phyloP scores from a whole-genome alignment of 768 basidiomycete genomes.

The Guyanaporus albipodus region DNA sequence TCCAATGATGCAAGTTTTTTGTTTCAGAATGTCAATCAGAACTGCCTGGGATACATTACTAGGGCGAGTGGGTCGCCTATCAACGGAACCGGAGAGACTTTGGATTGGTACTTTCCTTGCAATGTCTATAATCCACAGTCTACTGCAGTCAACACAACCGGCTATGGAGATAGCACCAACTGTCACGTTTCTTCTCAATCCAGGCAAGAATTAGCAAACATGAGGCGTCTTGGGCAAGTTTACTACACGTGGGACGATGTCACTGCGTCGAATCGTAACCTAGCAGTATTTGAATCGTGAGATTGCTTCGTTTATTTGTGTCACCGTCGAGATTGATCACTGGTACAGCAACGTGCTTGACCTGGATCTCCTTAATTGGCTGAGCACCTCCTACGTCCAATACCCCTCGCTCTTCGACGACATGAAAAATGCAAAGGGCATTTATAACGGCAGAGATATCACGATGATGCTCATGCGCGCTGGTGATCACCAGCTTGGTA shows the following conservation, averaged over 20 bases:
- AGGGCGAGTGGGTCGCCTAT: conserved; percentile 70
- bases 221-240: conserved; percentile 73
- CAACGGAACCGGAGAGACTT: conserved; percentile 48
- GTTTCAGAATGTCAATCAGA: conserved; percentile 88
- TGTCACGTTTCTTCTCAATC: conserved; percentile 69
- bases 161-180: conserved; percentile 56
- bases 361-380: conserved; percentile 79
- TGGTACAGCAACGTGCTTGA: conserved; percentile 76
- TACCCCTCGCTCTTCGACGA: conserved; percentile 83
- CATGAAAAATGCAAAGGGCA: conserved; percentile 63
- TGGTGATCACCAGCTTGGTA: conserved; percentile 61
- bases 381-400: conserved; percentile 71
- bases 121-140: conserved; percentile 78
- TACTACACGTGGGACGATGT: conserved; percentile 94
- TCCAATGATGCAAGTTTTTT: conserved; percentile 92
- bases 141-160: conserved; percentile 63
- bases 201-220: conserved; percentile 44
- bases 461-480: conserved; percentile 81
- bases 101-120: conserved; percentile 99
- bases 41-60: conserved; percentile 75
- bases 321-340: conserved; percentile 5
- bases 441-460: conserved; percentile 80
- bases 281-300: conserved; percentile 93
- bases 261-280: conserved; percentile 58
- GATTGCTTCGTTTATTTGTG: conserved; percentile 31